Base-by-base conservation (phyloP, 2,329 filamentous ascomycete genomes). In the Penicillium capsulatum region DNA sequence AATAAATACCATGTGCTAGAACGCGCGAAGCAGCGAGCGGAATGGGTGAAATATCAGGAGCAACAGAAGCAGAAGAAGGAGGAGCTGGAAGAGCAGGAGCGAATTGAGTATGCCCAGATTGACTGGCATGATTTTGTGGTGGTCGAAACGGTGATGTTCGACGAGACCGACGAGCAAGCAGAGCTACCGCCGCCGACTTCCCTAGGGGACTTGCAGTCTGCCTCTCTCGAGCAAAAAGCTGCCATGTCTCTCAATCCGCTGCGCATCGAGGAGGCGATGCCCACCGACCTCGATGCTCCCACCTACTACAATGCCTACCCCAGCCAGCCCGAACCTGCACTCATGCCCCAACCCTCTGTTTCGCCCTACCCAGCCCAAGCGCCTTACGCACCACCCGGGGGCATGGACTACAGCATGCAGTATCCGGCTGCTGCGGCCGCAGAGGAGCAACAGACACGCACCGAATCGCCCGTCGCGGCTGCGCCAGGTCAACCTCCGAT, bases 101-200 rank as follows among this genome's bases (percentile, higher is more conserved):
- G 83, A 57, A 69, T 81, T 34, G 76, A 77, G 37, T 84, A 92
- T 64, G 84, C 85, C 1, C 84, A 92, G 55, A 92, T 98, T 48
- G 92, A 98, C 65, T 98, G 92, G 92, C 87, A 94, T 59, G 91
- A 97, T 61, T 98, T 98, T 56, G 83, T 91, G 22, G 85, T 98
- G 14, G 89, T 96, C 31, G 92, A 96, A 66, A 96, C 90, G 1
- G 90, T 98, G 38, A 75, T 88, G 11, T 98, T 98, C 65, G 89
- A 81, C 42, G 90, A 95, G 53, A 78, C 80, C 27, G 92, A 98
- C 63, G 90, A 96, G 52, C 79, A 86, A 48, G 80, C 82, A 26
- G 84, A 92, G 48, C 80, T 98, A 8, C 90, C 91, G 20, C 84
- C 90, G 1, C 92, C 92, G 1, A 92, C 88, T 3, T 89, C 84